Conservation (phyloP, 2,329 filamentous ascomycete species). For the Sordariomycetes sp. region DNA sequence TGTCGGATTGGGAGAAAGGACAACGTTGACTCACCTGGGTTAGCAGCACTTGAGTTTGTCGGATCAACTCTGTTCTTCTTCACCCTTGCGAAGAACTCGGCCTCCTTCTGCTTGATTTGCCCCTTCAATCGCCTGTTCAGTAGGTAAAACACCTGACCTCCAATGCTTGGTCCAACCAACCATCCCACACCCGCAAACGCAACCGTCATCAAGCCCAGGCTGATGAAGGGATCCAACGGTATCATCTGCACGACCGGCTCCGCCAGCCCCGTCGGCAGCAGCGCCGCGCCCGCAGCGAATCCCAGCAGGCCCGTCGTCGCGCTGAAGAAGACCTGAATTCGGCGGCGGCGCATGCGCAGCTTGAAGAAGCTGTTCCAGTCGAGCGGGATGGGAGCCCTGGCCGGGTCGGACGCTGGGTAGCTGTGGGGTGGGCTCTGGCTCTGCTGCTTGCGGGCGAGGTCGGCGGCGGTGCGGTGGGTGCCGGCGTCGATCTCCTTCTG, state of each 20-base stretch:
- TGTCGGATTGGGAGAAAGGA: not conserved
- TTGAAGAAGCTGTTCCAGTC: constrained; percentile 92
- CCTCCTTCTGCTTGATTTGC: constrained; percentile 82
- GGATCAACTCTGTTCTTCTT: constrained; percentile 91
- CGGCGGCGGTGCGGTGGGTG: constrained; percentile 6
- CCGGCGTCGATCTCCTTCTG: constrained; percentile 6
- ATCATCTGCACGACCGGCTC: constrained; percentile 63
- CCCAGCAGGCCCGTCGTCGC: constrained; percentile 53
- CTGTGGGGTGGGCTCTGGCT: constrained; percentile 15
- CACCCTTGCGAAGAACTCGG: constrained; percentile 84
- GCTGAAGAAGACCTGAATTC: constrained; percentile 74
- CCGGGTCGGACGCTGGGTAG: constrained; percentile 15
- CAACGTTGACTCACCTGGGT: constrained; percentile 51
- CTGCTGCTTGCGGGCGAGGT: constrained; percentile 4
- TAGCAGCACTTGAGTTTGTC: constrained; percentile 76
- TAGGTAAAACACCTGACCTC: constrained; percentile 69
- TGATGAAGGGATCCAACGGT: constrained; percentile 80
- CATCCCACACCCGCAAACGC: constrained; percentile 75
- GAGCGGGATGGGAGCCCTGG: constrained; percentile 31
- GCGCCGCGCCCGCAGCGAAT: constrained; percentile 52
- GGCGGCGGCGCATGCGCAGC: constrained; percentile 75
- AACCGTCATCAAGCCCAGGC: constrained; percentile 71
- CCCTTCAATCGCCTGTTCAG: constrained; percentile 61
- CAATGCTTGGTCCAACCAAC: constrained; percentile 76
- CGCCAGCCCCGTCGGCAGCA: constrained; percentile 62